Conservation (phyloP, 345 rosid species). For the Hevea brasiliensis region DNA sequence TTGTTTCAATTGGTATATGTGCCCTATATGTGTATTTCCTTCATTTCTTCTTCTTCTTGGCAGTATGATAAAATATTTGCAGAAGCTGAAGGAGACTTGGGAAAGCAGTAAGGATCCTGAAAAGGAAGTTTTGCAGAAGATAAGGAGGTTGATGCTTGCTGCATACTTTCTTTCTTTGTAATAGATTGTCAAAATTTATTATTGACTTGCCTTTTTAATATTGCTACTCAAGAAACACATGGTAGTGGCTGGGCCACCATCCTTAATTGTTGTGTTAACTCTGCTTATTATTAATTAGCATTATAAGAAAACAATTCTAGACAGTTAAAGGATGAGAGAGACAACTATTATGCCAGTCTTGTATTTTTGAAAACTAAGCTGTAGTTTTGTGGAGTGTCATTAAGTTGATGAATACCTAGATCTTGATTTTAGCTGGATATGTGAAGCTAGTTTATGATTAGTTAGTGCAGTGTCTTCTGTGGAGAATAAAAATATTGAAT, state of each 20-base stretch:
- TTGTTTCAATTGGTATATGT: conserved; percentile 11
- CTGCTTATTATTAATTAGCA: not conserved
- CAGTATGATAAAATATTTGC: conserved; percentile 75
- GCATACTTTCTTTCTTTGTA: conserved; percentile 6
- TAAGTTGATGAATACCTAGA: conserved; percentile 7
- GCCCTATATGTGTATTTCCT: conserved; percentile 18
- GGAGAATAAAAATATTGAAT: not conserved
- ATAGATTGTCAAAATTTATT: conserved; percentile 1
- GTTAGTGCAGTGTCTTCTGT: not conserved
- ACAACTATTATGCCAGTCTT: not conserved
- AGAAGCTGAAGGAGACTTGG: conserved; percentile 71
- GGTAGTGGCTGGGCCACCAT: not conserved
- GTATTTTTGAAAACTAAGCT: not conserved
- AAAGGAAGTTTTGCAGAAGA: conserved; percentile 50
- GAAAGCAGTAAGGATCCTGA: conserved; percentile 71
- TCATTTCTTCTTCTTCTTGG: conserved; percentile 29
- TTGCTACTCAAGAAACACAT: not conserved
- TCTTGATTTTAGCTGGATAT: not conserved
- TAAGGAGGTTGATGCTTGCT: conserved; percentile 59
- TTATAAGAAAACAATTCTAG: not conserved
- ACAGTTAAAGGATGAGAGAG: not conserved
- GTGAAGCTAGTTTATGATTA: not conserved
- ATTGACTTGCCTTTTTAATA: not conserved
- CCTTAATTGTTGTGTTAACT: not conserved
- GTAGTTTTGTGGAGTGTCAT: not conserved